Conservation (phyloP, 2,329 filamentous ascomycete genomes). For the Aspergillus alliaceus region DNA sequence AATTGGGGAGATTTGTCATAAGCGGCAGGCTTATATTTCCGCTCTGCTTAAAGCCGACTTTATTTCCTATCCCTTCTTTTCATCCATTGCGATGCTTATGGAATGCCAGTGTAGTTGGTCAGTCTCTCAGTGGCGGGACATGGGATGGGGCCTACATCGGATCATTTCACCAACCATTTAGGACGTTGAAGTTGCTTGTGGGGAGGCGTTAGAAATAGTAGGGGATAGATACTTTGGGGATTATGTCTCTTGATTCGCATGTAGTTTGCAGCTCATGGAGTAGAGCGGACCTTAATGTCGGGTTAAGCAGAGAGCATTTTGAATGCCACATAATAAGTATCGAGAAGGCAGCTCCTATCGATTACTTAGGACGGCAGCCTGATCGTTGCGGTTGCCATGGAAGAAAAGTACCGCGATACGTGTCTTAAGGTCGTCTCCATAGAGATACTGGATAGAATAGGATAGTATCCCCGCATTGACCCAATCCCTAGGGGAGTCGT, state of each 20-base stretch:
- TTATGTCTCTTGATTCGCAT: neutral
- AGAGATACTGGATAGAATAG: too few species aligned
- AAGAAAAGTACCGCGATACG: too few species aligned
- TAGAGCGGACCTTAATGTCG: neutral
- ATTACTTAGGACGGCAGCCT: too few species aligned
- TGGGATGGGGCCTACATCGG: neutral
- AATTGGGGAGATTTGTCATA: neutral
- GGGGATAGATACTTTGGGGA: neutral
- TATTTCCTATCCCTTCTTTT: neutral
- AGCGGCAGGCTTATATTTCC: neutral
- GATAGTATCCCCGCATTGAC: too few species aligned
- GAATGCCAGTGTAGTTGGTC: neutral
- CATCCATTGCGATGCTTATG: neutral
- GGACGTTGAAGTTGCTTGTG: slow-evolving; percentile 1
- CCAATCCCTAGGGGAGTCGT: too few species aligned
- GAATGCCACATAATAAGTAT: too few species aligned
- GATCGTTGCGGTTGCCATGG: too few species aligned
- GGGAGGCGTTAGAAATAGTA: neutral
- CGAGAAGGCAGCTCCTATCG: too few species aligned
- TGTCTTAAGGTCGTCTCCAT: too few species aligned
- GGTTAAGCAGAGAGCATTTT: neutral
- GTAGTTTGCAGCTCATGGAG: neutral
- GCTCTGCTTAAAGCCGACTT: neutral
- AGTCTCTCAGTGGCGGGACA: neutral
- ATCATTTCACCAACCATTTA: neutral